These are phyloP conservation scores for Botrytis paeoniae DNA, from an alignment of 2,329 filamentous ascomycete species.

Conservation along the genomic window DNA sequence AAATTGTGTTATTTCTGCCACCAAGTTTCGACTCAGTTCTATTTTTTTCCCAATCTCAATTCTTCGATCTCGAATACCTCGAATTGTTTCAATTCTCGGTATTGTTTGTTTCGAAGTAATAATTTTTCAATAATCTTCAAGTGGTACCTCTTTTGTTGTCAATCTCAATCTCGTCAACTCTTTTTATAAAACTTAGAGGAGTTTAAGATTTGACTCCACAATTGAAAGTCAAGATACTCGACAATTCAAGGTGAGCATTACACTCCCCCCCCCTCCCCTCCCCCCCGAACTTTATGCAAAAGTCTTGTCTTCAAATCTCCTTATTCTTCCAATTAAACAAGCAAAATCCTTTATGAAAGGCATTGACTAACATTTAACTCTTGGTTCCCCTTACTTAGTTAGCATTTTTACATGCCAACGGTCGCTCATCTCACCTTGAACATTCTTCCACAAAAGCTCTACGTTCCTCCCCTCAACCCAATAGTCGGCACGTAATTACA, in stretches of 20 bases:
- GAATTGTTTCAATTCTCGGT: slow-evolving; percentile 4
- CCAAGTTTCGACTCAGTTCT: background rate
- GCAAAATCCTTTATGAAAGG: slow-evolving; percentile 2
- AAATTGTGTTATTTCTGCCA: slow-evolving; percentile 9
- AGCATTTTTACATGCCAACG: slow-evolving; percentile 38
- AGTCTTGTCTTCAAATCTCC: background rate
- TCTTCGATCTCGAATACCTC: background rate
- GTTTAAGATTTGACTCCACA: slow-evolving; percentile 21
- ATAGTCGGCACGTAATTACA: slow-evolving; percentile 29
- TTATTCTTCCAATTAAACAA: background rate
- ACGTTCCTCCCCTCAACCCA: slow-evolving; percentile 30
- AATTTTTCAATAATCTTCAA: slow-evolving; percentile 12
- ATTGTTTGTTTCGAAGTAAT: slow-evolving; percentile 8
- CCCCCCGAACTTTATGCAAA: slow-evolving; percentile 7
- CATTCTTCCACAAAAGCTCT: slow-evolving; percentile 21
- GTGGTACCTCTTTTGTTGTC: slow-evolving; percentile 5
- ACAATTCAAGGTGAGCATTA: slow-evolving; percentile 17
- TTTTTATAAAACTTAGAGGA: slow-evolving; percentile 11
- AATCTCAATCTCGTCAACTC: slow-evolving; percentile 11
- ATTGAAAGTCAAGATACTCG: slow-evolving; percentile 20
- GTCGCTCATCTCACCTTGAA: slow-evolving; percentile 30
- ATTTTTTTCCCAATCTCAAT: background rate
- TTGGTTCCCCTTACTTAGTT: slow-evolving; percentile 25
- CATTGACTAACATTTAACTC: slow-evolving; percentile 34
- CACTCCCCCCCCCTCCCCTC: background rate